Percentiles rank a stretch among this genome's conserved stretches.
Conservation (phyloP, 345 rosid species). For the Gossypium rotundifolium region DNA sequence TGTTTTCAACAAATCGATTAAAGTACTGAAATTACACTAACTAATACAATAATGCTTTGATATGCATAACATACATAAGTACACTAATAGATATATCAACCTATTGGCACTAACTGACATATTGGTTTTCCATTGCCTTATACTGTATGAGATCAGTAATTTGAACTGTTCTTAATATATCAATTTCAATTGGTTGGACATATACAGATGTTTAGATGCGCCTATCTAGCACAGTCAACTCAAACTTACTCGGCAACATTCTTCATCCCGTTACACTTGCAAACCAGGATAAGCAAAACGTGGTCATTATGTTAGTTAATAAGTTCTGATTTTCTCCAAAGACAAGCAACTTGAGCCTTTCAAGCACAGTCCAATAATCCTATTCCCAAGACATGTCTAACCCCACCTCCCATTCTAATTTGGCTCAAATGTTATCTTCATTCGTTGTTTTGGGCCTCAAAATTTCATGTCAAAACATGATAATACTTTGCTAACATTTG, state of each 20-base stretch:
- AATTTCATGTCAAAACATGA: not conserved
- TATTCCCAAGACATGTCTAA: not conserved
- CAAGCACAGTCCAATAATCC: not conserved
- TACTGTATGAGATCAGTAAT: not conserved
- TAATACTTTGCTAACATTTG: not conserved
- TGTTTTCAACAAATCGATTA: not conserved
- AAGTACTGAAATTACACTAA: not conserved
- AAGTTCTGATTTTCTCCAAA: not conserved
- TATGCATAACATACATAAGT: not conserved
- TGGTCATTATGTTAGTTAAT: not conserved
- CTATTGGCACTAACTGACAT: not conserved
- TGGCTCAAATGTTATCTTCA: not conserved
- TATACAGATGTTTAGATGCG: not conserved
- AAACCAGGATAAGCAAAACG: not conserved
- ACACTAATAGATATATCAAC: not conserved
- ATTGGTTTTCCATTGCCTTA: not conserved
- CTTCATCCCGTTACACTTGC: not conserved
- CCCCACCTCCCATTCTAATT: not conserved
- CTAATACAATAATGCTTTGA: not conserved
- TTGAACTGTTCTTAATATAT: not conserved
- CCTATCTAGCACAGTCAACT: not conserved
- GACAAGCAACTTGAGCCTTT: not conserved
- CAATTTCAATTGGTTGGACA: not conserved
- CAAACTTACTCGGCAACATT: not conserved
- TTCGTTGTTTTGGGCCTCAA: not conserved